Evolutionary conservation across 2,329 filamentous ascomycete species (phyloP).

Genomic region (Fusarium pseudograminearum): DNA sequence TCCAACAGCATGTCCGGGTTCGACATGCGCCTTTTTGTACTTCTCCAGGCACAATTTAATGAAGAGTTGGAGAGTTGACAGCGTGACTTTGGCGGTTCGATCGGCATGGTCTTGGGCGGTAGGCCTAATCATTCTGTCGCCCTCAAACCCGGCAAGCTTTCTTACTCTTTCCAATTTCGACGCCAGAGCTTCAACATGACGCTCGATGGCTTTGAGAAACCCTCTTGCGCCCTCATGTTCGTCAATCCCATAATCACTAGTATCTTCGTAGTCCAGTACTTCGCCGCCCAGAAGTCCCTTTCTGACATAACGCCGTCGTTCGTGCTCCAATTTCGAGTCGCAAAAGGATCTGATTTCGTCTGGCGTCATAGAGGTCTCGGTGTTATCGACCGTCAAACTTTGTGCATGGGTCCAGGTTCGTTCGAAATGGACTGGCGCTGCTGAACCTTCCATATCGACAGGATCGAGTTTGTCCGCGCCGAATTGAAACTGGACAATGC

Average conservation of each 20-base stretch:
- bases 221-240: slow-evolving; percentile 84
- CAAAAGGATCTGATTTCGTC: slow-evolving; percentile 78
- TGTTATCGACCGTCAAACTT: slow-evolving; percentile 81
- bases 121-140: slow-evolving; percentile 36
- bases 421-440: slow-evolving; percentile 90
- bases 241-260: slow-evolving; percentile 76
- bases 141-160: slow-evolving; percentile 63
- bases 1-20: slow-evolving; percentile 95
- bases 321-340: slow-evolving; percentile 72
- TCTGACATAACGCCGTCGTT: slow-evolving; percentile 73
- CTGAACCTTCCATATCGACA: slow-evolving; percentile 96
- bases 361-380: slow-evolving; percentile 78
- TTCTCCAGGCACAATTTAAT: slow-evolving; percentile 87
- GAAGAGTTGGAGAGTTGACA: slow-evolving; percentile 78
- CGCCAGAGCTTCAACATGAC: slow-evolving; percentile 74
- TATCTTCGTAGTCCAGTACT: slow-evolving; percentile 76
- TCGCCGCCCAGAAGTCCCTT: slow-evolving; percentile 72
- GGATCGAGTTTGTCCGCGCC: slow-evolving; percentile 96
- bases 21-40: slow-evolving; percentile 89
- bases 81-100: slow-evolving; percentile 85
- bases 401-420: slow-evolving; percentile 88
- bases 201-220: slow-evolving; percentile 83
- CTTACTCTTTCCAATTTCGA: slow-evolving; percentile 69
- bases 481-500: slow-evolving; percentile 96
- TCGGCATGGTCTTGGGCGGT: slow-evolving; percentile 64